Percentiles rank a stretch among this genome's conserved stretches.
These are phyloP conservation scores for Malassezia cuniculi DNA, from an alignment of 1,284 basidiomycete genomes.

Conservation along the genomic window DNA sequence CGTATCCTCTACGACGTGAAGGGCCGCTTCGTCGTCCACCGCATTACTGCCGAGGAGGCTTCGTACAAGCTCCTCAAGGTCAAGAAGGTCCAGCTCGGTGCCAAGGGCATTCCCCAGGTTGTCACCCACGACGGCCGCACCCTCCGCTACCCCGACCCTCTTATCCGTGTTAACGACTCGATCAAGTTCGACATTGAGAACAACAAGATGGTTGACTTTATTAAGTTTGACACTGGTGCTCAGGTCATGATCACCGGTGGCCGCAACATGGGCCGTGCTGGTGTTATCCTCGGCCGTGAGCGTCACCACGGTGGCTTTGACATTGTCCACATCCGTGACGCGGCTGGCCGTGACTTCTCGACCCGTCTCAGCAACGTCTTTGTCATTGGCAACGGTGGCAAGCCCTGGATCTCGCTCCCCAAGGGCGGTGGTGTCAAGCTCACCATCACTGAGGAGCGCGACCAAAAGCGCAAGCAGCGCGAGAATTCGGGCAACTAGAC, in stretches of 20 bases:
- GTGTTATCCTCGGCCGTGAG: constrained; percentile 88
- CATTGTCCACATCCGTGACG: constrained; percentile 74
- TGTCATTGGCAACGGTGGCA: constrained; percentile 85
- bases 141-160: constrained; percentile 96
- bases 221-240: constrained; percentile 95
- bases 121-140: constrained; percentile 99
- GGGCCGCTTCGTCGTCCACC: constrained; percentile 96
- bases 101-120: constrained; percentile 86
- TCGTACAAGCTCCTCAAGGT: constrained; percentile 98
- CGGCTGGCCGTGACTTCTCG: constrained; percentile 65
- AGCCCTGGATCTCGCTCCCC: constrained; percentile 93
- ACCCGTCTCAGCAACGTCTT: constrained; percentile 87
- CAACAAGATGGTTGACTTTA: constrained; percentile 83
- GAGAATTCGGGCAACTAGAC: constrained; percentile 19
- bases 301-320: constrained; percentile 96
- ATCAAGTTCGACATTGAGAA: constrained; percentile 92
- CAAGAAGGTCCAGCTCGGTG: constrained; percentile 75
- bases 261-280: constrained; percentile 97
- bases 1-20: constrained; percentile 98
- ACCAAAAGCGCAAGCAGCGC: constrained; percentile 41
- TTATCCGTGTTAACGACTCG: constrained; percentile 92
- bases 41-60: constrained; percentile 95
- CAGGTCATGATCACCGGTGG: constrained; percentile 96
- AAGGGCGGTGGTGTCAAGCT: constrained; percentile 97
- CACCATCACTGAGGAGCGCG: constrained; percentile 48